Base-by-base conservation (phyloP, 352 stramenopile species). In the Halophytophthora batemanensis region DNA sequence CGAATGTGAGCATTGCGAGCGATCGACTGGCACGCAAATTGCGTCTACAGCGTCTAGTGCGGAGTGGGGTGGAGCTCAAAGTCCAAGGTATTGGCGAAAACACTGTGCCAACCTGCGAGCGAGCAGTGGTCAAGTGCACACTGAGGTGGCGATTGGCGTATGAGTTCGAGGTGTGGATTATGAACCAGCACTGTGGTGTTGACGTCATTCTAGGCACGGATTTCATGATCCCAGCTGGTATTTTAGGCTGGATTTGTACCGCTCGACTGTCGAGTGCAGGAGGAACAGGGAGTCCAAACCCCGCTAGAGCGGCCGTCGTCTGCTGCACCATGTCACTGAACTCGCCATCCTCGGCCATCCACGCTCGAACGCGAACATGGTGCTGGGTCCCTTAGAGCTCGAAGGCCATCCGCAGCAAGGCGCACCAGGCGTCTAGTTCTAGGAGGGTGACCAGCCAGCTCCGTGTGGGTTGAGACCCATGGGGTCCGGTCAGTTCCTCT, bases 91-190 rank as follows among this genome's bases (percentile, higher is more conserved):
- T 57, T 8, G 50, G 15, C 1, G 13, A 41, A 48, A 37, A 29
- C 13, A 48, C 42, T 13, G n/a, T 11, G n/a, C 4, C 23, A 5
- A 59, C 51, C 1, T 21, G 15, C 18, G 35, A 25, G 2, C 17
- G 43, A 29, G 36, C 28, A 1, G 12, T n/a, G 0, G 41, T 50
- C 0, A 57, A 50, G 12, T 40, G 49, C 12, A 57, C 50, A 0
- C 41, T 57, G 1, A 42, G 50, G 12, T 41, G 50, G 21, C 11
- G 40, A 12, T 12, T 2, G 1, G 50, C 45, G 0, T 57, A 50
- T 6, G 50, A 18, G 34, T 57, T 50, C n/a, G 41, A 57, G 3
- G 2, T 57, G 2, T 50, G 50, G 34, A 13, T 57, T 2, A 57
- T 59, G 51, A 18, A 39, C 1, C 51, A 53, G 23, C 46, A 14